Evolutionary conservation across 345 rosid genomes (phyloP).

Genomic region (Moringa oleifera): DNA sequence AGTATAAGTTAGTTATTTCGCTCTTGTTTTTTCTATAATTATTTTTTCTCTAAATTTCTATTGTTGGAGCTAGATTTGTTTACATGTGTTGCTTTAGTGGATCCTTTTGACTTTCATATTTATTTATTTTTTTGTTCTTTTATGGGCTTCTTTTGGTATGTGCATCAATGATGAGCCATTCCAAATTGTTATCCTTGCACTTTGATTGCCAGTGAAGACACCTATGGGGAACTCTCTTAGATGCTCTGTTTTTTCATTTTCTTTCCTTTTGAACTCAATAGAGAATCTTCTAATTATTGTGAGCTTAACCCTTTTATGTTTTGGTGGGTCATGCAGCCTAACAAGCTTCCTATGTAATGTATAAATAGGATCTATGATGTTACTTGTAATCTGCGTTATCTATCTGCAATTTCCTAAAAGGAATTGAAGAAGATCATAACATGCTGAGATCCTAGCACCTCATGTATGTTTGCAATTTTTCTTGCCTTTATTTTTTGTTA

Average conservation of each 20-base stretch:
- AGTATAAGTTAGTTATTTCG: too few relatives aligned
- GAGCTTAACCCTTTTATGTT: slow-evolving; percentile 17
- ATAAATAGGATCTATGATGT: slow-evolving; percentile 27
- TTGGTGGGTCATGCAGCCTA: background rate
- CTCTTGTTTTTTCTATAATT: too few relatives aligned
- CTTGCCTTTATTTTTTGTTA: background rate
- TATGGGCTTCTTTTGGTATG: background rate
- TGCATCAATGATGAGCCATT: slow-evolving; percentile 42
- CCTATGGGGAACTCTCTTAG: slow-evolving; percentile 39
- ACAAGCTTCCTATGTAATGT: background rate
- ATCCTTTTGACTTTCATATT: background rate
- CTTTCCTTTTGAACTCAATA: slow-evolving; percentile 2
- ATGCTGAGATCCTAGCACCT: slow-evolving; percentile 31
- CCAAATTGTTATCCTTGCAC: slow-evolving; percentile 68
- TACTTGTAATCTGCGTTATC: slow-evolving; percentile 38
- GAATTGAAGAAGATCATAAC: slow-evolving; percentile 21
- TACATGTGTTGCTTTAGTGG: too few relatives aligned
- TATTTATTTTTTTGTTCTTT: background rate
- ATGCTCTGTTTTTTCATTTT: slow-evolving; percentile 13
- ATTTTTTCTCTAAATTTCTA: too few relatives aligned
- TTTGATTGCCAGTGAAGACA: slow-evolving; percentile 61
- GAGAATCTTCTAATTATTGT: slow-evolving; percentile 3
- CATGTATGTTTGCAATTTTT: background rate
- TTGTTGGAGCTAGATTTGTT: too few relatives aligned
- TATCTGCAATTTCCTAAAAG: slow-evolving; percentile 27